Evolutionary conservation across 2,329 filamentous ascomycete genomes (phyloP).

Genomic region (Sordariomycetes sp.): DNA sequence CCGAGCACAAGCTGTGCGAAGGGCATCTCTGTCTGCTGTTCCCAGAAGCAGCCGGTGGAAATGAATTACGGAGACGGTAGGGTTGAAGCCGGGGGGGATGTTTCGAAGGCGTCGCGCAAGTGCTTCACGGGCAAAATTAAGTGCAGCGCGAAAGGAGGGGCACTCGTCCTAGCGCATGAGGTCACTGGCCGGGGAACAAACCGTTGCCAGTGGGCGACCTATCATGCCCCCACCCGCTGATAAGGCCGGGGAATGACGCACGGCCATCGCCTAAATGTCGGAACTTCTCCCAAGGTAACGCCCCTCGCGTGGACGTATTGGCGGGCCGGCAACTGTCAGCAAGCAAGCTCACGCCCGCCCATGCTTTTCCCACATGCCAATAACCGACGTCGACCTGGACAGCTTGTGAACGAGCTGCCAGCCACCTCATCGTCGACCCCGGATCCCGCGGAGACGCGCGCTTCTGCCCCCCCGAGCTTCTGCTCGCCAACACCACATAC

Average conservation of each 20-base stretch:
- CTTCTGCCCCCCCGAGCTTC: neutral
- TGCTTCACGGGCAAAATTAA: neutral
- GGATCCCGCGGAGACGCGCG: neutral
- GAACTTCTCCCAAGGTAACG: neutral
- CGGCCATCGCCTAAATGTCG: neutral
- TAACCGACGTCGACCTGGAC: neutral
- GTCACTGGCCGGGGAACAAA: neutral
- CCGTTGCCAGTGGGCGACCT: neutral
- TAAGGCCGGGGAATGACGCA: neutral
- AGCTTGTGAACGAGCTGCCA: neutral
- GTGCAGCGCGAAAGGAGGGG: neutral
- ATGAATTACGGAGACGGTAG: neutral
- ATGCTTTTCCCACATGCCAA: neutral
- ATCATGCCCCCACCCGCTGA: neutral
- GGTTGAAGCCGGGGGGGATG: neutral
- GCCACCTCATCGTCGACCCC: neutral
- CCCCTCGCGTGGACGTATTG: neutral
- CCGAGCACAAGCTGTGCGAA: slow-evolving; percentile 75
- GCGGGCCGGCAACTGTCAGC: neutral
- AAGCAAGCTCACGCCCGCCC: neutral
- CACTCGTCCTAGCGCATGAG: neutral
- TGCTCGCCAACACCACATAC: neutral
- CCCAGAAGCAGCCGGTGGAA: neutral
- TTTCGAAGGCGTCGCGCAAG: neutral
- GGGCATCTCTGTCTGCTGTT: slow-evolving; percentile 30